Evolutionary conservation across 2,329 filamentous ascomycete species (phyloP).

Genomic region (Exophiala sp.): DNA sequence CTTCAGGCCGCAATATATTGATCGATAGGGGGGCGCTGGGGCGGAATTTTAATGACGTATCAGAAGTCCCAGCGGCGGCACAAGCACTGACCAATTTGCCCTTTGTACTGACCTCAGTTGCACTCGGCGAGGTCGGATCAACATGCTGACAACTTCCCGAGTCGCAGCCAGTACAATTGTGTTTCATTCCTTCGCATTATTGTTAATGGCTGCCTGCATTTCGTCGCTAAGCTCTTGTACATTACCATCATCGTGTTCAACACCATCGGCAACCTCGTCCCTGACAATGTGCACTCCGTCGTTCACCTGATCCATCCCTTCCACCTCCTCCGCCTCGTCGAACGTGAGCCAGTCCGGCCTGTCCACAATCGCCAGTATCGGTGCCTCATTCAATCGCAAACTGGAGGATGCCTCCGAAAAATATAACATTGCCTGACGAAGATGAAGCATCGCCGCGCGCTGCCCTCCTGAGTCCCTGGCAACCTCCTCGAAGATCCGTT

Average conservation of each 20-base stretch:
- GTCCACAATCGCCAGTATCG: neutral
- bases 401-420: conserved; percentile 9
- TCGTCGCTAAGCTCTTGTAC: neutral
- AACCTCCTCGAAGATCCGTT: conserved; percentile 37
- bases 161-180: conserved; percentile 1
- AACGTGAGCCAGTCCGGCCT: neutral
- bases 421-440: conserved; percentile 28
- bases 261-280: too few relatives aligned
- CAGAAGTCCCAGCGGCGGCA: neutral
- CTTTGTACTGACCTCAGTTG: neutral
- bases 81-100: neutral
- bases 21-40: neutral
- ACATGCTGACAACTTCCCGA: neutral
- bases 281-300: too few relatives aligned
- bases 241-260: too few relatives aligned
- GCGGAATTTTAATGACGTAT: neutral
- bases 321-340: neutral
- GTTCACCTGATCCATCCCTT: neutral
- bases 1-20: neutral
- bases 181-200: neutral
- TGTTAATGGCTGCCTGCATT: neutral
- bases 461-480: conserved; percentile 50
- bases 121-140: neutral
- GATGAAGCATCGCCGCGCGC: conserved; percentile 27
- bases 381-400: neutral